Evolutionary conservation across 208 protist genomes (phyloP).

Genomic region (Acanthamoeba comandoni): DNA sequence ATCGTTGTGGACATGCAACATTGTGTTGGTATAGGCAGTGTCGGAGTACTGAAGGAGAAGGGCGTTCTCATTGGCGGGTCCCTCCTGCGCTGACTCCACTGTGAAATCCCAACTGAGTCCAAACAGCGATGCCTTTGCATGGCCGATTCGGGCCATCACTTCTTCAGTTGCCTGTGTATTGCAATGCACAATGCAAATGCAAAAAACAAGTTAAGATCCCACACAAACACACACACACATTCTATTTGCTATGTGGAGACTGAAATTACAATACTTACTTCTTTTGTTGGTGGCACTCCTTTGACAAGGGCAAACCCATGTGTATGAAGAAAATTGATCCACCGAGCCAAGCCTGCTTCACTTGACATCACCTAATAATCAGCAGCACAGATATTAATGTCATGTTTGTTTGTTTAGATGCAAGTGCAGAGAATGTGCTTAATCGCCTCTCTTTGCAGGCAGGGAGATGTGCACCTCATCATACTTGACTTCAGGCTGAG

Average conservation of each 20-base stretch:
- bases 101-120: slow-evolving; percentile 63
- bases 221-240: no score
- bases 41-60: slow-evolving; percentile 45
- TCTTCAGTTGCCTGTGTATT: slow-evolving; percentile 29
- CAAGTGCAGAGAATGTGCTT: no score
- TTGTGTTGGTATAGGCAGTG: slow-evolving; percentile 52
- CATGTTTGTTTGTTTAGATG: no score
- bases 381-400: no score
- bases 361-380: slow-evolving; percentile 49
- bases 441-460: no score
- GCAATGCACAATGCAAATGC: no score
- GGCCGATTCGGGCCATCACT: slow-evolving; percentile 46
- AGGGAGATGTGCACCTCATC: no score
- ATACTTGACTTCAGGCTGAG: slow-evolving; percentile 21
- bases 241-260: no score
- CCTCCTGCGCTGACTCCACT: slow-evolving; percentile 23
- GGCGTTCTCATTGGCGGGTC: no score
- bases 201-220: no score
- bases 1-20: slow-evolving; percentile 18
- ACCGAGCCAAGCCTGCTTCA: background rate
- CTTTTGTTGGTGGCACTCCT: slow-evolving; percentile 1
- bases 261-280: no score
- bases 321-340: slow-evolving; percentile 21
- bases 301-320: slow-evolving; percentile 52
- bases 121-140: slow-evolving; percentile 40